Conservation (phyloP, 75 land plant species). For the Sequoiadendron giganteum region DNA sequence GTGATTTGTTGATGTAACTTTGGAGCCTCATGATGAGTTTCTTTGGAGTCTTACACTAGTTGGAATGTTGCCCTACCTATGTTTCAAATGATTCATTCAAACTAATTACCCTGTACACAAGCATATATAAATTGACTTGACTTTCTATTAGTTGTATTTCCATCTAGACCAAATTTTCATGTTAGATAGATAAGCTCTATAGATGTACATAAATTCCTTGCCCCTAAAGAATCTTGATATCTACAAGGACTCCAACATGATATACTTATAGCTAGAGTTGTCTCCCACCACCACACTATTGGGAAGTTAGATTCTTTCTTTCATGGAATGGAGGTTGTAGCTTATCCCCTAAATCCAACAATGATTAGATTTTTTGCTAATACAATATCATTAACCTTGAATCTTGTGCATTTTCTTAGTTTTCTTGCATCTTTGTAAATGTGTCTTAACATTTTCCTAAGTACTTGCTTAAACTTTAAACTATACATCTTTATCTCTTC, state of each 20-base stretch:
- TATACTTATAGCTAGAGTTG: constrained; percentile 58
- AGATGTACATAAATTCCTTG: constrained; percentile 55
- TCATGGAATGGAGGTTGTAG: constrained; percentile 37
- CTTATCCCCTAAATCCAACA: neutral
- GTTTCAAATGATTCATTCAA: neutral
- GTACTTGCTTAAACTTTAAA: no score
- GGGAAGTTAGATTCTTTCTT: constrained; percentile 46
- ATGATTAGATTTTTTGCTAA: no score
- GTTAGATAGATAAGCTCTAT: no score
- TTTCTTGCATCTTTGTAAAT: no score
- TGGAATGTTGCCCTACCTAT: neutral
- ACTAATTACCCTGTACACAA: neutral
- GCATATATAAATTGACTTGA: no score
- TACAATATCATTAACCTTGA: no score
- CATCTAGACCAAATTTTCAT: neutral
- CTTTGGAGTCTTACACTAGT: neutral
- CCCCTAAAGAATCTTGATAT: constrained; percentile 46
- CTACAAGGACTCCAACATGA: constrained; percentile 61
- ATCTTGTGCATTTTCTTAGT: no score
- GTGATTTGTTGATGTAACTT: neutral
- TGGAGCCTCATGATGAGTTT: constrained; percentile 49
- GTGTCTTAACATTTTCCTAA: no score
- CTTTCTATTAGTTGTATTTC: no score
- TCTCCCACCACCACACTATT: constrained; percentile 67
- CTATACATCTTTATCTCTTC: no score